Evolutionary conservation across 441 rosid species (phyloP).

Genomic region (Rhodomyrtus psidioides): DNA sequence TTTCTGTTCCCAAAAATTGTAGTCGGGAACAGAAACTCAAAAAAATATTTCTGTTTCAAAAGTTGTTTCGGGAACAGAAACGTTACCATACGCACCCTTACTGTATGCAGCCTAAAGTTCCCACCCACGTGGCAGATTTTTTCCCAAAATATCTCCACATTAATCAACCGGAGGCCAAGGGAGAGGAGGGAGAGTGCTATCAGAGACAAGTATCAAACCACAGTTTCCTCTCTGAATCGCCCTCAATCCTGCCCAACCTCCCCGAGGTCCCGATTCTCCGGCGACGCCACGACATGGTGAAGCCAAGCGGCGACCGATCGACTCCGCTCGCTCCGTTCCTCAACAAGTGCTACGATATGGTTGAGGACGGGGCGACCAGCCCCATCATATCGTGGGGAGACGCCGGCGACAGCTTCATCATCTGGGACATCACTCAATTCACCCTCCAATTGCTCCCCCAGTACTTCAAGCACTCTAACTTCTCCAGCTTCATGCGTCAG

Average conservation of each 20-base stretch:
- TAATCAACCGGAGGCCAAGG: too few relatives aligned
- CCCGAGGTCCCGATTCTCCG: not conserved
- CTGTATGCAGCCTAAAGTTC: too few relatives aligned
- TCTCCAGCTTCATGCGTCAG: constrained; percentile 85
- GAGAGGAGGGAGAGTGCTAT: too few relatives aligned
- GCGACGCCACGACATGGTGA: constrained; percentile 42
- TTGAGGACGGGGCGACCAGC: constrained; percentile 61
- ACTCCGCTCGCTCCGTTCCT: constrained; percentile 65
- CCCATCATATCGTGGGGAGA: constrained; percentile 63
- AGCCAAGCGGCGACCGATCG: constrained; percentile 35
- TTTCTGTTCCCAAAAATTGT: too few relatives aligned
- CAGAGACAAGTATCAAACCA: not conserved
- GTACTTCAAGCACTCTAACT: constrained; percentile 82
- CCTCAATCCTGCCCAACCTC: not conserved
- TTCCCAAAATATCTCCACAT: too few relatives aligned
- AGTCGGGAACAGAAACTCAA: too few relatives aligned
- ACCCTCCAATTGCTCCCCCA: constrained; percentile 63
- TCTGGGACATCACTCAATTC: constrained; percentile 59
- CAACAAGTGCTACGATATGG: constrained; percentile 87
- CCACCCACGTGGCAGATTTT: too few relatives aligned
- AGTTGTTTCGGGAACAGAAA: too few relatives aligned
- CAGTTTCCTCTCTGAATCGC: not conserved
- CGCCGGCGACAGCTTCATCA: constrained; percentile 42
- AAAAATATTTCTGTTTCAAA: too few relatives aligned
- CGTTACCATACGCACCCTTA: too few relatives aligned